Base-by-base conservation (phyloP, 352 stramenopile genomes). In the Phytophthora megakarya region DNA sequence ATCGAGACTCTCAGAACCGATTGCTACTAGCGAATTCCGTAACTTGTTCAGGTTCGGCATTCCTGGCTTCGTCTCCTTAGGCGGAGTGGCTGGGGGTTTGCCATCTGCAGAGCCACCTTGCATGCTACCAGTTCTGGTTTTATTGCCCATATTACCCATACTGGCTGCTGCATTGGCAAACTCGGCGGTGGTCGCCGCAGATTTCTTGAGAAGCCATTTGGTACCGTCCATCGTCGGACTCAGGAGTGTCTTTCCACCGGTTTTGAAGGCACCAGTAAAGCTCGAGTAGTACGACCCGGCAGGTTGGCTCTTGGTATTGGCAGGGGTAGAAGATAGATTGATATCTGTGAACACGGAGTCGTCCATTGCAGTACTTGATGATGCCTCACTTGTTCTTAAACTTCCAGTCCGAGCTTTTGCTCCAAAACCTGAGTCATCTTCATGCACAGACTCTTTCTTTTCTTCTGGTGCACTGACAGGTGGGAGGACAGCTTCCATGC, bases 131-230 rank as follows among this genome's bases (percentile, higher is more conserved):
- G 61, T 65, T 43, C 61, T 55, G 32, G 35, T 61, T n/a, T 74
- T 74, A 21, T 40, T 69, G 15, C 53, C 54, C 37, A 67, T 64
- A 9, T 73, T 80, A 9, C 55, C 46, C 53, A 73, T 73, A 30
- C 60, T 70, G n/a, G 25, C 57, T 30, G 48, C 56, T 61, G 47
- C 62, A 23, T 65, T 72, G n/a, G 58, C 63, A 60, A 75, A 68
- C 37, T 75, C 67, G 3, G 67, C 67, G 5, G 67, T 75, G 39
- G 51, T 78, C 5, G 48, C 55, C 2, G 50, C 62, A 21, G 65
- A 73, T 54, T 91, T 93, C 59, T 90, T 89, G 39, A 90, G 78
- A 52, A 93, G 76, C 85, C 85, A 93, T 64, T 89, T 92, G 7
- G 70, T 84, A 30, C 80, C 75, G 38, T 88, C 80, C 53, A 88